These are phyloP conservation scores for Populus simonii DNA, from an alignment of 345 rosid genomes.

Conservation along the genomic window DNA sequence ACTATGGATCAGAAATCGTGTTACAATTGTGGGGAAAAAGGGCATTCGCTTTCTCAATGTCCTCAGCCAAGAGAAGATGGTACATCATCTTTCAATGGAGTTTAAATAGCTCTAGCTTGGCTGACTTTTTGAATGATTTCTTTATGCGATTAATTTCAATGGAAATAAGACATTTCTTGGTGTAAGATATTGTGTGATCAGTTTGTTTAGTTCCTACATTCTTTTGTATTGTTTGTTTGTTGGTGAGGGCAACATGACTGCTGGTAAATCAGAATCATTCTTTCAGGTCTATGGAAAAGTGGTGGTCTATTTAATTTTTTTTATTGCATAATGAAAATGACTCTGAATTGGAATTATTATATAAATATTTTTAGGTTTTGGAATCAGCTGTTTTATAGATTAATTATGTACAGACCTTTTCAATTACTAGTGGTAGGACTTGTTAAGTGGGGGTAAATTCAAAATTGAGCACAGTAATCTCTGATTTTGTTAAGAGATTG, in stretches of 20 bases:
- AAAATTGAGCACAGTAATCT: not conserved
- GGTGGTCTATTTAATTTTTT: not conserved
- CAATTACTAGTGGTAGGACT: not conserved
- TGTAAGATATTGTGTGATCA: not conserved
- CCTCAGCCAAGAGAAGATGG: constrained; percentile 76
- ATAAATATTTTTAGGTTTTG: too few relatives aligned
- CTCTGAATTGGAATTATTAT: not conserved
- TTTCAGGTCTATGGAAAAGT: not conserved
- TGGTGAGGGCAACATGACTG: not conserved
- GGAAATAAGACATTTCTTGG: not conserved
- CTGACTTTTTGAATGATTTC: not conserved
- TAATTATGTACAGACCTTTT: not conserved
- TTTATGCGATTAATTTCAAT: not conserved
- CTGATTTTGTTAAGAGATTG: not conserved
- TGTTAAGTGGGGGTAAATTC: not conserved
- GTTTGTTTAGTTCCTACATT: not conserved
- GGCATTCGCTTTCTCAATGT: constrained; percentile 82
- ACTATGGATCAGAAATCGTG: constrained; percentile 56
- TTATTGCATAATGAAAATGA: not conserved
- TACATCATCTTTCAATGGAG: constrained; percentile 17
- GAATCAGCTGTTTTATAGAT: not conserved
- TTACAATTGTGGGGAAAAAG: constrained; percentile 77
- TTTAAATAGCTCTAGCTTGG: not conserved
- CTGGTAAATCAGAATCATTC: not conserved
- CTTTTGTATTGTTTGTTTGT: not conserved